These are phyloP conservation scores for Ilyonectria mors-panacis DNA, from an alignment of 2,329 filamentous ascomycete species.

Conservation along the genomic window DNA sequence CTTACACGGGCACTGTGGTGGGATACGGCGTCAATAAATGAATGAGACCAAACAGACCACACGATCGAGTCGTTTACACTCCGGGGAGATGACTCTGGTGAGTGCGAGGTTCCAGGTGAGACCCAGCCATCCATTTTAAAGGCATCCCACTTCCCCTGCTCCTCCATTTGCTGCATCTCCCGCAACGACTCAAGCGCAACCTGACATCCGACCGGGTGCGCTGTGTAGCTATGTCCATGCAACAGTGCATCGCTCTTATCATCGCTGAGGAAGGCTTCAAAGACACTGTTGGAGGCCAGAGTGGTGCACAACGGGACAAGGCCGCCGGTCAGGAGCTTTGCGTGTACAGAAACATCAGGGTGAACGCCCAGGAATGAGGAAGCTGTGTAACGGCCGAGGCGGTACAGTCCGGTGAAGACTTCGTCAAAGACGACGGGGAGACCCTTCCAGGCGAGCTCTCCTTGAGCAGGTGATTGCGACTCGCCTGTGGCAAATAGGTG, in stretches of 20 bases:
- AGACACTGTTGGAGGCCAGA: constrained; percentile 80
- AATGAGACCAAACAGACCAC: constrained; percentile 81
- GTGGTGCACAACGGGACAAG: constrained; percentile 84
- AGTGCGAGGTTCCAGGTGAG: neutral
- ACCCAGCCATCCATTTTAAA: constrained; percentile 28
- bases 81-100: neutral
- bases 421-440: constrained; percentile 88
- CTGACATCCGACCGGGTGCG: constrained; percentile 84
- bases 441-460: constrained; percentile 72
- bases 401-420: constrained; percentile 89
- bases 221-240: constrained; percentile 90
- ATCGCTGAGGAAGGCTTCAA: constrained; percentile 77
- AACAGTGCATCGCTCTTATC: constrained; percentile 85
- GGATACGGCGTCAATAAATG: constrained; percentile 73
- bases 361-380: constrained; percentile 78
- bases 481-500: constrained; percentile 64
- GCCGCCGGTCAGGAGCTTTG: constrained; percentile 87
- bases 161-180: constrained; percentile 72
- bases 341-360: constrained; percentile 84
- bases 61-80: constrained; percentile 38
- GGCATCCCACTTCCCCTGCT: constrained; percentile 67
- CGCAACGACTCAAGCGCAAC: constrained; percentile 79
- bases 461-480: constrained; percentile 26
- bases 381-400: constrained; percentile 80
- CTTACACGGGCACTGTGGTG: constrained; percentile 66